phyloP scores from a whole-genome alignment of 2,329 filamentous ascomycete genomes.

The Fusarium brachygibbosum region DNA sequence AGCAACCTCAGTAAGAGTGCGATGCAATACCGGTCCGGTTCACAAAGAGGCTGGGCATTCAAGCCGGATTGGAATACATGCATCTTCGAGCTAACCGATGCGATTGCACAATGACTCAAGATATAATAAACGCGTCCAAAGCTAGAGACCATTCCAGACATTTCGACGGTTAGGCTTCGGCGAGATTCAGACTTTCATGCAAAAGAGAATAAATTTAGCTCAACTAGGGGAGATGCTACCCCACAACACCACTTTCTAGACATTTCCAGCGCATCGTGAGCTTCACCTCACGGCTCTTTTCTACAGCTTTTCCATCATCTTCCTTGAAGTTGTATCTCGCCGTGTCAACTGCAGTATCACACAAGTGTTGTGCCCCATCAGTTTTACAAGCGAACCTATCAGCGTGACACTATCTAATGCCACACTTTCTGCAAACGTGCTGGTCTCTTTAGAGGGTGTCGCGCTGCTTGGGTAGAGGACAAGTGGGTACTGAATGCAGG shows the following conservation, averaged over 20 bases:
- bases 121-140: not conserved
- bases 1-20: not conserved
- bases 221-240: constrained; percentile 33
- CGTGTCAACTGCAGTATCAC: not conserved
- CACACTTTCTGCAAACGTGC: constrained; percentile 8
- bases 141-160: constrained; percentile 30
- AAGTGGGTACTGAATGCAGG: constrained; percentile 18
- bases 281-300: constrained; percentile 31
- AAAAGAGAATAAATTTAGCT: constrained; percentile 24
- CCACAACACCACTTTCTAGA: constrained; percentile 47
- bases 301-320: not conserved
- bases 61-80: constrained; percentile 18
- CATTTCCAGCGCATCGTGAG: constrained; percentile 45
- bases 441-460: constrained; percentile 21
- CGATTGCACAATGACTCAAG: not conserved
- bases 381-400: constrained; percentile 46
- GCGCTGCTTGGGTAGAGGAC: constrained; percentile 6
- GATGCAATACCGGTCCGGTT: constrained; percentile 36
- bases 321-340: constrained; percentile 10
- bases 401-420: constrained; percentile 6
- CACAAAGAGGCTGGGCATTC: constrained; percentile 24
- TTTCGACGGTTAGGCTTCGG: constrained; percentile 14
- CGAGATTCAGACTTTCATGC: not conserved
- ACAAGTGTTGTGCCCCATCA: constrained; percentile 20
- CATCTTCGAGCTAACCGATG: constrained; percentile 26